Conservation (phyloP, 768 basidiomycete genomes). For the Suillus clintonianus region DNA sequence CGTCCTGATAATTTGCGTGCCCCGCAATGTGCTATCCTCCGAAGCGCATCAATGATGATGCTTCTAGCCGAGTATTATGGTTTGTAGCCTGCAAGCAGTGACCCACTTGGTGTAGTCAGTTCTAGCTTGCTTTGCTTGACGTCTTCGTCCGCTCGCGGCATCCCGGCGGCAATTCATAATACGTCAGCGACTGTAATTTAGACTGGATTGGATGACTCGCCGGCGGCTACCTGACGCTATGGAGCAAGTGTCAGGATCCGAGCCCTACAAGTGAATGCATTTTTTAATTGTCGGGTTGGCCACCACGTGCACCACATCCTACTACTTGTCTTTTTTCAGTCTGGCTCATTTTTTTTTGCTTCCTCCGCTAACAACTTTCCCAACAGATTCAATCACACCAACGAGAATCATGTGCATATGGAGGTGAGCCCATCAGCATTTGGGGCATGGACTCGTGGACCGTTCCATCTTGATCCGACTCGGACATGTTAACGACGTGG, state of each 20-base stretch:
- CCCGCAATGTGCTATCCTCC: not conserved
- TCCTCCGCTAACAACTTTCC: conserved; percentile 14
- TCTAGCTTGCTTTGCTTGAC: not conserved
- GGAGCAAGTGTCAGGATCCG: not conserved
- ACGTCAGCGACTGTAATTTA: not conserved
- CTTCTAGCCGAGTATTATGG: not conserved
- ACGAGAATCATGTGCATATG: conserved; percentile 71
- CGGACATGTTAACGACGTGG: not conserved
- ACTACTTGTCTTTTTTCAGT: conserved; percentile 1
- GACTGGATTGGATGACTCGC: not conserved
- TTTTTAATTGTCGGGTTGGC: not conserved
- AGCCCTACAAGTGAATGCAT: not conserved
- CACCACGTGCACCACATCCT: not conserved
- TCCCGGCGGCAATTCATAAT: conserved; percentile 2
- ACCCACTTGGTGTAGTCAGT: not conserved
- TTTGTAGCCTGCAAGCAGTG: not conserved
- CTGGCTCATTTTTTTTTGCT: conserved; percentile 3
- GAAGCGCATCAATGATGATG: not conserved
- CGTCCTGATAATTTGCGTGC: not conserved
- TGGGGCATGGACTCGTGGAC: conserved; percentile 14
- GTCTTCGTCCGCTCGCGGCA: not conserved
- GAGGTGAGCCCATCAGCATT: conserved; percentile 48
- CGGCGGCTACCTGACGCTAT: not conserved
- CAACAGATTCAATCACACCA: conserved; percentile 70
- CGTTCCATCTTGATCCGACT: not conserved